Percentiles rank a stretch among this genome's conserved stretches.
Evolutionary conservation across 202 grass and related monocot genomes (phyloP).

Genomic region (Setaria viridis): DNA sequence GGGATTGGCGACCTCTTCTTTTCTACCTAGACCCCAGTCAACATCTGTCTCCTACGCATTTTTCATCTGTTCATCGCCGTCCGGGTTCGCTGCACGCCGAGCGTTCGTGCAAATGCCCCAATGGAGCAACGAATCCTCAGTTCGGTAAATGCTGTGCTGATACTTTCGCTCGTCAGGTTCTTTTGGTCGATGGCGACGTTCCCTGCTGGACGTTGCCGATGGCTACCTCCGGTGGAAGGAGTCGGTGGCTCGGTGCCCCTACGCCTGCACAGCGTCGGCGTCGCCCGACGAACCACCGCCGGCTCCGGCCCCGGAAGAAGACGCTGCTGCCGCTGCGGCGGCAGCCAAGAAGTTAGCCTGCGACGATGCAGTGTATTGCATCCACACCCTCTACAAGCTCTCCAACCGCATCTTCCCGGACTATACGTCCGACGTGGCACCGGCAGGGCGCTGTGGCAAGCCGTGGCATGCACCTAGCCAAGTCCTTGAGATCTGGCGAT

Average conservation of each 20-base stretch:
- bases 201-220: conserved; percentile 1
- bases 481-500: background rate
- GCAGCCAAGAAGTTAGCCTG: no score
- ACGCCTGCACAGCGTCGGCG: conserved; percentile 14
- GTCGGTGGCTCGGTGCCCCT: conserved; percentile 39
- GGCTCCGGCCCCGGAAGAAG: no score
- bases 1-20: background rate
- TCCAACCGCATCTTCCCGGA: no score
- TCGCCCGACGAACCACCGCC: no score
- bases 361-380: no score
- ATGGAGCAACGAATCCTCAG: background rate
- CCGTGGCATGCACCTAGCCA: no score
- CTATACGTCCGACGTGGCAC: no score
- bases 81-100: background rate
- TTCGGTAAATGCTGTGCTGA: background rate
- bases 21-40: background rate
- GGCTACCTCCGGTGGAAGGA: conserved; percentile 51
- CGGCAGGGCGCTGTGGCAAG: no score
- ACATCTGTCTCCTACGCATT: background rate
- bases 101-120: background rate
- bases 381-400: no score
- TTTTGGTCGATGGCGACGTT: background rate
- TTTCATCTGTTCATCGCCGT: background rate
- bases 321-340: no score
- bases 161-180: background rate